Evolutionary conservation across 306 rosid genomes (phyloP), one percentile per base, ranked within the genome.

Genomic region (cucumber (Cucumis sativus)): DNA sequence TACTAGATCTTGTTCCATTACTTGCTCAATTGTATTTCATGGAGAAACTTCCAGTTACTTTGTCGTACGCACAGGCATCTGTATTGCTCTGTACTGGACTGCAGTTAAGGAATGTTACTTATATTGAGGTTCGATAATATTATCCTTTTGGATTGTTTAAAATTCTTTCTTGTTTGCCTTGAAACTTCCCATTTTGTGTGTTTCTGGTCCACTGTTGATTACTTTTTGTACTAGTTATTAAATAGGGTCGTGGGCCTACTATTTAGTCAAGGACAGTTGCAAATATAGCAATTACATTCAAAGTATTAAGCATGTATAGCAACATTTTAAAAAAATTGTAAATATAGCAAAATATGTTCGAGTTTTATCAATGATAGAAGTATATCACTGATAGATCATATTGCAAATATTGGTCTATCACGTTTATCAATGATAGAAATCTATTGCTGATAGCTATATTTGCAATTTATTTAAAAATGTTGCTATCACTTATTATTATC

Each of bases 71-170:
- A 71, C 96, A 90, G 88, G 91, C 96, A 76, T 92, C 97, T 68
- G 89, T 95, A 74, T 87, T 95, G 84, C 92, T 95, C 66, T 95
- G 97, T 84, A 90, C 84, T n/a, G 97, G 98, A 58, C 80, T 95
- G 84, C 98, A 92, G 84, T 84, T 76, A 74, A 92, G 84, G 85
- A 76, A 84, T 80, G 67, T 92, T 82, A 82, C 93, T 5, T 79
- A 86, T 77, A 82, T 95, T 77, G 96, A 92, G 98, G 98, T 95
- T 47, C 72, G 89, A 76, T 70, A 2, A 47, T 47, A 47, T 47
- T 47, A 3, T 47, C 52, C 4, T 47, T 47, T 47, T 8, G 13
- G 59, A 47, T 33, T 72, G 59, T 52, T 23, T 7, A 2, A 47
- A 7, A 15, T 72, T 11, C 51, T 45, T 17, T 52, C 20, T 47